phyloP scores from a whole-genome alignment of 768 basidiomycete species.

The Naganishia vaughanmartiniae region DNA sequence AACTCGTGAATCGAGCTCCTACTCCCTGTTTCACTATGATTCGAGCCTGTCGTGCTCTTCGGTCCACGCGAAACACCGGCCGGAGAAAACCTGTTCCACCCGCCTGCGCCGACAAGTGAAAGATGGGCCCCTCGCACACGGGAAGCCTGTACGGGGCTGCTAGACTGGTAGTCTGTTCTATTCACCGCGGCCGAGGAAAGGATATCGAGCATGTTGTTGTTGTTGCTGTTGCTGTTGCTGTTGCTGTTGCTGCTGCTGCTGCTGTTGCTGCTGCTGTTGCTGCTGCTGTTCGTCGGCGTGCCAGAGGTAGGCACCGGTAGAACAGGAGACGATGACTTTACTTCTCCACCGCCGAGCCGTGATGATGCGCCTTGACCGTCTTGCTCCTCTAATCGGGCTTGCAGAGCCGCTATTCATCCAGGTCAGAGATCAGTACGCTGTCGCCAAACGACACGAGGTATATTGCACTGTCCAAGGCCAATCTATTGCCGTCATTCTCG shows the following conservation, averaged over 20 bases:
- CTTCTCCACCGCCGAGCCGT: too few relatives aligned
- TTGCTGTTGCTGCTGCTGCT: neutral
- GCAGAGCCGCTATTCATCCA: neutral
- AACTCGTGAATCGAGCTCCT: conserved; percentile 16
- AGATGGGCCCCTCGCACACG: neutral
- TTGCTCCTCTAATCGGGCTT: neutral
- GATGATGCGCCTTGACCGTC: neutral
- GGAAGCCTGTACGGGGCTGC: neutral
- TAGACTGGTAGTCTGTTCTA: neutral
- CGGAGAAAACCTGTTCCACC: too few relatives aligned
- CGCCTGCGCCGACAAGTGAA: neutral
- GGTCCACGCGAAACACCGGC: neutral
- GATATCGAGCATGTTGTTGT: conserved; percentile 7
- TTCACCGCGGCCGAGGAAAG: conserved; percentile 15
- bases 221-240: neutral
- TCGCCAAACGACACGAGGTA: too few relatives aligned
- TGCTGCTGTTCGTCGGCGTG: neutral
- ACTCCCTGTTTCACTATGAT: conserved; percentile 4
- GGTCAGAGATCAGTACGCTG: neutral
- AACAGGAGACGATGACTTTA: neutral
- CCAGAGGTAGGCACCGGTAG: neutral
- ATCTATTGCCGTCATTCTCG: too few relatives aligned
- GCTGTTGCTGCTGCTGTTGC: neutral
- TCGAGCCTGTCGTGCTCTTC: neutral
- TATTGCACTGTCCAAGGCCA: too few relatives aligned